These are phyloP conservation scores for Daldinia concentrica DNA, from an alignment of 495 filamentous ascomycete genomes.

Conservation along the genomic window DNA sequence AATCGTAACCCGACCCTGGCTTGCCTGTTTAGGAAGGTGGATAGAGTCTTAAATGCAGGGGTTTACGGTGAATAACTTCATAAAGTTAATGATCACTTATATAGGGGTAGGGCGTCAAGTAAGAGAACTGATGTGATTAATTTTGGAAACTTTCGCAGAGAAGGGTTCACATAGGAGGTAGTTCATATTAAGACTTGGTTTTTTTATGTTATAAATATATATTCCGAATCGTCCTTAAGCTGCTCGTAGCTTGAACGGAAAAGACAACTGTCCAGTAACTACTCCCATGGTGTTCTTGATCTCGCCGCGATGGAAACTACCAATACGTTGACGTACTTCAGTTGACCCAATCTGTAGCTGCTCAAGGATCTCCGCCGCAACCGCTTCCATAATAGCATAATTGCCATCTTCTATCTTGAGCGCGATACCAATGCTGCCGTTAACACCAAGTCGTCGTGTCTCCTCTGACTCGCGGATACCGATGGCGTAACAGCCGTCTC, in stretches of 20 bases:
- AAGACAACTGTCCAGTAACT: slow-evolving; percentile 45
- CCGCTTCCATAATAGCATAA: slow-evolving; percentile 48
- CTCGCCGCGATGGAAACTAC: slow-evolving; percentile 42
- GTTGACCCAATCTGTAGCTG: slow-evolving; percentile 47
- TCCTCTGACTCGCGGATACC: slow-evolving; percentile 46
- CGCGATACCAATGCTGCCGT: slow-evolving; percentile 50
- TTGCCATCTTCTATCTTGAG: slow-evolving; percentile 57
- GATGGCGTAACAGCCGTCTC: slow-evolving; percentile 54
- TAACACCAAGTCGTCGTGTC: slow-evolving; percentile 45
- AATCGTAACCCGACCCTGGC: not conserved
- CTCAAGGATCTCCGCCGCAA: slow-evolving; percentile 51
- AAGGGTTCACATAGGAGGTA: not conserved
- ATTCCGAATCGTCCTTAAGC: not conserved
- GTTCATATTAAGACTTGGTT: not conserved
- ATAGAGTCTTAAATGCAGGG: not conserved
- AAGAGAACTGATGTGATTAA: too few species aligned
- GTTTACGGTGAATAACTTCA: not conserved
- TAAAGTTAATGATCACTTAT: too few species aligned
- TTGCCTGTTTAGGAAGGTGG: not conserved
- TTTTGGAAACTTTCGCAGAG: not conserved
- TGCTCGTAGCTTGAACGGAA: slow-evolving; percentile 36
- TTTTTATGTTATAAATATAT: not conserved
- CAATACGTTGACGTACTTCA: slow-evolving; percentile 36
- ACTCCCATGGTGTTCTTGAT: slow-evolving; percentile 51
- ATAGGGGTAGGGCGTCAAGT: too few species aligned